phyloP scores from a whole-genome alignment of 345 rosid genomes.

The Schrenkiella parvula region DNA sequence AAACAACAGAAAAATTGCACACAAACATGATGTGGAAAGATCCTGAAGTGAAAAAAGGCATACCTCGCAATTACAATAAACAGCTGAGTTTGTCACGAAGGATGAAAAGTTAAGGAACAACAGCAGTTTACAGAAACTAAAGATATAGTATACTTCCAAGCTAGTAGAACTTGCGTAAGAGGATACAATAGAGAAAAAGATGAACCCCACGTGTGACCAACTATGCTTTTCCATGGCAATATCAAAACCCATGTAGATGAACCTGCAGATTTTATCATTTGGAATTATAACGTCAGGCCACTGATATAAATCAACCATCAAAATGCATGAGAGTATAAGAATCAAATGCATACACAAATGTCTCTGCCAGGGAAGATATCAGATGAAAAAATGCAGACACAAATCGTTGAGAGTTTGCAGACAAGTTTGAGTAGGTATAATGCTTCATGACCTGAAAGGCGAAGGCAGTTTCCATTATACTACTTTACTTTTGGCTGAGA shows the following conservation, averaged over 20 bases:
- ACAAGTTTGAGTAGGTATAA: slow-evolving; percentile 87
- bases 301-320: slow-evolving; percentile 5
- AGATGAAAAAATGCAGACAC: slow-evolving; percentile 90
- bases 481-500: slow-evolving; percentile 8
- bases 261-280: slow-evolving; percentile 51
- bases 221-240: slow-evolving; percentile 98
- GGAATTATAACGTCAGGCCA: slow-evolving; percentile 17
- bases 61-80: slow-evolving; percentile 92
- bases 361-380: slow-evolving; percentile 97
- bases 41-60: background rate
- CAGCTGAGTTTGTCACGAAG: slow-evolving; percentile 44
- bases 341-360: slow-evolving; percentile 62
- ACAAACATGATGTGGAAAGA: background rate
- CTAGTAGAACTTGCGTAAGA: slow-evolving; percentile 21
- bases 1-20: background rate
- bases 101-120: slow-evolving; percentile 47
- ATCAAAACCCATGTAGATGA: slow-evolving; percentile 98
- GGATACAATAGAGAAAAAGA: slow-evolving; percentile 98
- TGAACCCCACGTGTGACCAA: slow-evolving; percentile 97
- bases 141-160: background rate
- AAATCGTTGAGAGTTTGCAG: slow-evolving; percentile 87
- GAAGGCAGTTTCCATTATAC: background rate
- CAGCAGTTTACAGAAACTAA: slow-evolving; percentile 7
- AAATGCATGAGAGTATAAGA: background rate
- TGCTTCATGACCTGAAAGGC: slow-evolving; percentile 76